Conservation (phyloP, 1,284 basidiomycete genomes). For the Naganishia sp. region DNA sequence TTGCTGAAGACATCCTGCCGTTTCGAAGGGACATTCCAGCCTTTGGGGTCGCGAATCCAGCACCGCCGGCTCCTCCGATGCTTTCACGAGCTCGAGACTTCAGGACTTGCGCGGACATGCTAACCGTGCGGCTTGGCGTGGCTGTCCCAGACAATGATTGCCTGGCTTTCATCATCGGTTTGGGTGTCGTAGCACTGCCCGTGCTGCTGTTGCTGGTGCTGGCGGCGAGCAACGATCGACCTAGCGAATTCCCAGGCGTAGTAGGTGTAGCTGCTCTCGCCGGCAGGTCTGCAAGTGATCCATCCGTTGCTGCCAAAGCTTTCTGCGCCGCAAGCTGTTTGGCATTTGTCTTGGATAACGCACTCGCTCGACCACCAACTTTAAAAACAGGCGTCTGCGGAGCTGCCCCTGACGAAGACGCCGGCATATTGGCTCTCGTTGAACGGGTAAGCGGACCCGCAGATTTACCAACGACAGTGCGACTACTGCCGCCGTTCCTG, state of each 20-base stretch:
- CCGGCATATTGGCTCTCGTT: conserved; percentile 20
- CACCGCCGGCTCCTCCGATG: conserved; percentile 38
- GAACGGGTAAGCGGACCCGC: conserved; percentile 24
- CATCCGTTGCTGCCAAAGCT: conserved; percentile 54
- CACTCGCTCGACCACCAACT: conserved; percentile 77
- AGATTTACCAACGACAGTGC: conserved; percentile 5
- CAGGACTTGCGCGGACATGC: conserved; percentile 34
- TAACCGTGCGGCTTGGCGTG: conserved; percentile 36
- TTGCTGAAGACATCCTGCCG: conserved; percentile 27
- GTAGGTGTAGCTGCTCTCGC: conserved; percentile 21
- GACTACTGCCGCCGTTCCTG: conserved; percentile 1
- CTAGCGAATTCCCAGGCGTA: conserved; percentile 43
- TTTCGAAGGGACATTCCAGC: conserved; percentile 31
- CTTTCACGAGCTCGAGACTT: conserved; percentile 41
- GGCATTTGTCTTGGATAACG: conserved; percentile 72
- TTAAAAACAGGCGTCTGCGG: conserved; percentile 12
- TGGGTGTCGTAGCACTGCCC: conserved; percentile 16
- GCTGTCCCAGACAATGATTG: conserved; percentile 20
- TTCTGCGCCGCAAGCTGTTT: conserved; percentile 61
- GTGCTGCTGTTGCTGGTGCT: conserved; percentile 36
- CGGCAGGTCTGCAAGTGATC: conserved; percentile 11
- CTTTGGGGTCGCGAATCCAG: conserved; percentile 48
- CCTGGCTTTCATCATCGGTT: conserved; percentile 20
- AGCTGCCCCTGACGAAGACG: background rate
- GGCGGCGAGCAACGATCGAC: conserved; percentile 35